A percentile compares a stretch with the other conserved stretches of the same genome.
Evolutionary conservation across 78 protist genomes (phyloP).

Genomic region (Isochrysis galbana): DNA sequence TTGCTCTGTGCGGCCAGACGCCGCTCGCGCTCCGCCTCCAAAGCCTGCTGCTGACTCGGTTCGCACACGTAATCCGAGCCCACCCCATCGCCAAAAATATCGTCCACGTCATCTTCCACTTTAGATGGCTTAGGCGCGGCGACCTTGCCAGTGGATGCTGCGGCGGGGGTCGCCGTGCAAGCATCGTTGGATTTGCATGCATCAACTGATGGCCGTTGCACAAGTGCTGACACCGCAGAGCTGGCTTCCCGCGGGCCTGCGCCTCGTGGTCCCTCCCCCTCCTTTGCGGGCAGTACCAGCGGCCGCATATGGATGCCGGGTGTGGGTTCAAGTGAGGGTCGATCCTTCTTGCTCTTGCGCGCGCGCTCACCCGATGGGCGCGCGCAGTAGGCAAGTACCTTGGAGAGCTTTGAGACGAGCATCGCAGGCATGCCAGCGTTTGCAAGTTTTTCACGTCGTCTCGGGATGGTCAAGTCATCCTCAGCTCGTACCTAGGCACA

Average conservation of each 20-base stretch:
- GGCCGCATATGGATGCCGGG: background rate
- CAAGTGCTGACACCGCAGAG: background rate
- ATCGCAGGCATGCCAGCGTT: background rate
- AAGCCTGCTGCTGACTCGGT: background rate
- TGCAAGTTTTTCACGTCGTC: background rate
- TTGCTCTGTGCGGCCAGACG: background rate
- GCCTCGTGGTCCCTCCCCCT: background rate
- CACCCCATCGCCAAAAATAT: constrained; percentile 5
- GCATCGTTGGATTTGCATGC: background rate
- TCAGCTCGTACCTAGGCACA: background rate
- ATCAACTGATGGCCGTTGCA: background rate
- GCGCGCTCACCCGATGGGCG: background rate
- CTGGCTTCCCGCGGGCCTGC: background rate
- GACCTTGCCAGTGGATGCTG: background rate
- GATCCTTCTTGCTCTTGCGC: background rate
- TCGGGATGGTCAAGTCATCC: background rate
- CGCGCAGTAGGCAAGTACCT: background rate
- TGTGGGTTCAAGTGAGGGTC: background rate
- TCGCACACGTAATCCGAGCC: constrained; percentile 23
- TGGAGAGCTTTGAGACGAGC: background rate
- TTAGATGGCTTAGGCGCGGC: background rate
- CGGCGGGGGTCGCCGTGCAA: background rate
- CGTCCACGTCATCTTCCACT: background rate
- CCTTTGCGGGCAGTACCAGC: background rate
- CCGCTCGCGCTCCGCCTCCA: background rate